Conservation (phyloP, 2,329 filamentous ascomycete species). For the Diaporthe sp. region DNA sequence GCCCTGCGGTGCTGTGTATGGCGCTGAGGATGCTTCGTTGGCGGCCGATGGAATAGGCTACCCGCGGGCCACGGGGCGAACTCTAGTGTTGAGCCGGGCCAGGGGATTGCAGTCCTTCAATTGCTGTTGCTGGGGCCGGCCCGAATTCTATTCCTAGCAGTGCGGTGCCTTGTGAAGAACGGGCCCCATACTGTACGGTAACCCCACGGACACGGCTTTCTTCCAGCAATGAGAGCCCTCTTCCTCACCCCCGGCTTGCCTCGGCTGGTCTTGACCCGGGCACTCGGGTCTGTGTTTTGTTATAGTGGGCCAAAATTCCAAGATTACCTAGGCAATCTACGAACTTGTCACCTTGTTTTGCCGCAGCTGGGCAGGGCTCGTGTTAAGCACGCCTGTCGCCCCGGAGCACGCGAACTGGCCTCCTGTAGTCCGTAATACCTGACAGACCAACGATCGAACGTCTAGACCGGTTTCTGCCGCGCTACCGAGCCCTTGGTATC, state of each 20-base stretch:
- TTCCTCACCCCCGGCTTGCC: background rate
- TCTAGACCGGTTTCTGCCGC: background rate
- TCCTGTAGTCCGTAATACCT: background rate
- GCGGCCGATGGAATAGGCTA: background rate
- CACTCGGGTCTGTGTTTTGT: background rate
- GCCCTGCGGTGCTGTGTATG: background rate
- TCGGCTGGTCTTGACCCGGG: conserved; percentile 26
- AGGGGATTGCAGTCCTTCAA: background rate
- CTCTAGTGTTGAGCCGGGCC: background rate
- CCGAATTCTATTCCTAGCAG: background rate
- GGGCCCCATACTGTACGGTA: conserved; percentile 14
- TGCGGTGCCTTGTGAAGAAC: background rate
- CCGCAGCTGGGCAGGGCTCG: background rate
- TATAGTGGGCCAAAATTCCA: background rate
- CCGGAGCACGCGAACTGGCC: background rate
- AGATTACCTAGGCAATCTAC: background rate
- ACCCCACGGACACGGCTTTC: conserved; percentile 5
- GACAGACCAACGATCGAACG: background rate
- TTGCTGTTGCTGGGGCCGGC: background rate
- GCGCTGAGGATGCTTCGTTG: background rate
- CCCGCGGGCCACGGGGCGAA: background rate
- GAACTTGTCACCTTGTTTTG: background rate
- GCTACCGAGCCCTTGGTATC: background rate
- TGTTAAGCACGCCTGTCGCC: background rate
- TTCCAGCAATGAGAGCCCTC: conserved; percentile 17